These are phyloP conservation scores for Penstemon barbatus DNA, from an alignment of 257 asterid genomes.

Conservation along the genomic window DNA sequence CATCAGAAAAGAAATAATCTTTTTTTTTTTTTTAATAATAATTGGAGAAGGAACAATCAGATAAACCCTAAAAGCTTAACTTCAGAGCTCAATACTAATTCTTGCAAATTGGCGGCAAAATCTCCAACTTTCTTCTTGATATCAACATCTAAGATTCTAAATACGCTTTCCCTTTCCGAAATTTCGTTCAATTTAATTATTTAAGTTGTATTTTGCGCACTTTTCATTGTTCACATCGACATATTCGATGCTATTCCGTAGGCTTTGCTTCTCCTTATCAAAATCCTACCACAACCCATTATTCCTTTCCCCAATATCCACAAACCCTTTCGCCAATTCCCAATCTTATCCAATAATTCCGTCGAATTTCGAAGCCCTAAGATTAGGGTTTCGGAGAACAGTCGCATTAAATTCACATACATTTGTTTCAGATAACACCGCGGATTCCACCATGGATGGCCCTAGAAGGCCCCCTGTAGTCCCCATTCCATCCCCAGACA, in stretches of 20 bases:
- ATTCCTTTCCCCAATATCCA: conserved; percentile 32
- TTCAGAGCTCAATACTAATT: too few relatives aligned
- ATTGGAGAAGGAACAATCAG: too few relatives aligned
- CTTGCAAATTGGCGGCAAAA: too few relatives aligned
- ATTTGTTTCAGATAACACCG: conserved; percentile 34
- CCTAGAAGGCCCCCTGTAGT: conserved; percentile 47
- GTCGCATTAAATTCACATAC: conserved; percentile 31
- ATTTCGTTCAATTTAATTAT: background rate
- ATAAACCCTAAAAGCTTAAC: too few relatives aligned
- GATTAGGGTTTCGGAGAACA: conserved; percentile 34
- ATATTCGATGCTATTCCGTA: conserved; percentile 66
- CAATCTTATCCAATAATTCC: conserved; percentile 29
- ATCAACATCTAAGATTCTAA: too few relatives aligned
- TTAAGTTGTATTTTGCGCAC: background rate
- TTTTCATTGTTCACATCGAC: conserved; percentile 5
- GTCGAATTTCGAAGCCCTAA: conserved; percentile 34
- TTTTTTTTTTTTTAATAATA: too few relatives aligned
- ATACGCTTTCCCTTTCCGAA: background rate
- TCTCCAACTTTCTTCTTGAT: too few relatives aligned
- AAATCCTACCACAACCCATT: conserved; percentile 45
- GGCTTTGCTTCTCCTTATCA: conserved; percentile 45
- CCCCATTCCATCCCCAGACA: conserved; percentile 57
- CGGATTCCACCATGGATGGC: conserved; percentile 53
- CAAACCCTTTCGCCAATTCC: conserved; percentile 41
- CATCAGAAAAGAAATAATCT: too few relatives aligned